phyloP scores from a whole-genome alignment of 2,329 filamentous ascomycete species.

The Fusarium haematococcum region DNA sequence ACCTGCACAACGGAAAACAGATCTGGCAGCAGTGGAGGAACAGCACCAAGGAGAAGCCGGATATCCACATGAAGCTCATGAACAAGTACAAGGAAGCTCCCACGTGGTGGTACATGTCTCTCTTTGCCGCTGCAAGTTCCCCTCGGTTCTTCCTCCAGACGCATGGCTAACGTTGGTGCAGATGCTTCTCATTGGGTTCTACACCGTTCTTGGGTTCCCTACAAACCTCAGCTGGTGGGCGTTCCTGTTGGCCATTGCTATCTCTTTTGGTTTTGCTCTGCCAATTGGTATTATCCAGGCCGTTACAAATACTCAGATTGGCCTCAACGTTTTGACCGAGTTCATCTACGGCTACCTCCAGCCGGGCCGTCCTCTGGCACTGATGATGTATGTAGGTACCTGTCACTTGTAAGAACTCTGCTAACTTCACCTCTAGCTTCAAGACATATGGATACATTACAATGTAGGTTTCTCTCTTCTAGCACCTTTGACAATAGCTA shows the following conservation, averaged over 20 bases:
- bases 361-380: constrained; percentile 75
- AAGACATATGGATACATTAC: constrained; percentile 74
- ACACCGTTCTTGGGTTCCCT: constrained; percentile 69
- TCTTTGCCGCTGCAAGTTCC: constrained; percentile 65
- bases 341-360: constrained; percentile 82
- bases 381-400: constrained; percentile 71
- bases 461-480: constrained; percentile 53
- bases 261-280: constrained; percentile 73
- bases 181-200: constrained; percentile 66
- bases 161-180: constrained; percentile 40
- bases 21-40: constrained; percentile 73
- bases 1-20: constrained; percentile 73
- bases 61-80: constrained; percentile 75
- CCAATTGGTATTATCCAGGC: constrained; percentile 79
- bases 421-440: constrained; percentile 56
- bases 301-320: constrained; percentile 77
- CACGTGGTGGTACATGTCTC: constrained; percentile 71
- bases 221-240: constrained; percentile 81
- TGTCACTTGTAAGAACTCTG: background rate
- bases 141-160: background rate
- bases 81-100: constrained; percentile 71
- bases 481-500: background rate
- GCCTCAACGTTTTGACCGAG: constrained; percentile 80
- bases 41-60: constrained; percentile 69
- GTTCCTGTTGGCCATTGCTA: constrained; percentile 73